Conservation (phyloP, 1,284 basidiomycete species). For the Coniferiporia weirii region DNA sequence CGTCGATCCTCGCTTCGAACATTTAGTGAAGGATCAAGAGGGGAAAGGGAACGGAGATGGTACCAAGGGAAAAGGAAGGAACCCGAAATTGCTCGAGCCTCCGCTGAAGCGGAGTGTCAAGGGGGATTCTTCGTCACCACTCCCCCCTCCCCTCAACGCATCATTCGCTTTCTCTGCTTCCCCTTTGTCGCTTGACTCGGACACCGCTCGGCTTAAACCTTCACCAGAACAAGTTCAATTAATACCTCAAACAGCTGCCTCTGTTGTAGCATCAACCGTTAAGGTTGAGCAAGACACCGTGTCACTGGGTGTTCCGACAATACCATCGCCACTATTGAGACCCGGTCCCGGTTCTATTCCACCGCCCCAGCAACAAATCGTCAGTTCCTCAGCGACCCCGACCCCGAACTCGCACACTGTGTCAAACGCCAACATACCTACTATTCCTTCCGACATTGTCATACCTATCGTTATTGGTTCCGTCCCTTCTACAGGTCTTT, state of each 20-base stretch:
- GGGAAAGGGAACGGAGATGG: slow-evolving; percentile 26
- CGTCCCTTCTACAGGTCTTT: slow-evolving; percentile 34
- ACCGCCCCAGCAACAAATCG: background rate
- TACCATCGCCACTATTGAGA: background rate
- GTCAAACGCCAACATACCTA: slow-evolving; percentile 4
- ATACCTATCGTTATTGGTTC: slow-evolving; percentile 56
- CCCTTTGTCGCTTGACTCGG: background rate
- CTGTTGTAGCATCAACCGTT: background rate
- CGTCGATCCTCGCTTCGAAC: slow-evolving; percentile 68
- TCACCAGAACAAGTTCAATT: slow-evolving; percentile 16
- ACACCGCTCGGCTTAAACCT: background rate
- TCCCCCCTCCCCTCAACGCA: slow-evolving; percentile 59
- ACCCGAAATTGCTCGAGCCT: slow-evolving; percentile 58
- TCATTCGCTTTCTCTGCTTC: slow-evolving; percentile 15
- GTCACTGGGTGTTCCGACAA: background rate
- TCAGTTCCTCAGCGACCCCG: background rate
- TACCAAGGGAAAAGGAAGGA: slow-evolving; percentile 38
- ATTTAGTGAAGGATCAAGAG: slow-evolving; percentile 41
- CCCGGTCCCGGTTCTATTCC: background rate
- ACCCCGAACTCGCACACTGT: background rate
- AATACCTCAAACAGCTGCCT: slow-evolving; percentile 7
- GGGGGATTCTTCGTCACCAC: slow-evolving; percentile 47
- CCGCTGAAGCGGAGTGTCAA: slow-evolving; percentile 62
- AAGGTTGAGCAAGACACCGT: slow-evolving; percentile 2
- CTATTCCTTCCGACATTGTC: slow-evolving; percentile 16